These are phyloP conservation scores for Asterophora lycoperdoides DNA, from an alignment of 768 basidiomycete species.

Conservation along the genomic window DNA sequence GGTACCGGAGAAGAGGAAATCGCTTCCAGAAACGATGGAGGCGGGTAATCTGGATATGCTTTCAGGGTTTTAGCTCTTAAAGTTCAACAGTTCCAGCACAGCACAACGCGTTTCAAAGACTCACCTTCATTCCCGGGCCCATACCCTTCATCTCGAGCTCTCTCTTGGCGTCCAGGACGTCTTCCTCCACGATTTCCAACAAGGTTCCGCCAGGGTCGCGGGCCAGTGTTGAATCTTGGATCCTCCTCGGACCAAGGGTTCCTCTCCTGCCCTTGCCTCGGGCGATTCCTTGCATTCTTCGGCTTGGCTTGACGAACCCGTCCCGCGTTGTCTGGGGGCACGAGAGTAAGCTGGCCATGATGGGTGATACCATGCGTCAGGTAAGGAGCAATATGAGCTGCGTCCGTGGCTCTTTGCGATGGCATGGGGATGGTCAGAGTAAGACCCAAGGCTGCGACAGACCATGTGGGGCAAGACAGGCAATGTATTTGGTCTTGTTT, in stretches of 20 bases:
- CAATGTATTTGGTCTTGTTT: conserved; percentile 38
- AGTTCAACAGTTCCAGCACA: background rate
- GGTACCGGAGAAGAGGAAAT: conserved; percentile 42
- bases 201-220: conserved; percentile 25
- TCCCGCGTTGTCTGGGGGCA: conserved; percentile 49
- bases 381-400: conserved; percentile 53
- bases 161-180: conserved; percentile 25
- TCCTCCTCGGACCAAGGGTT: conserved; percentile 42
- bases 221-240: conserved; percentile 41
- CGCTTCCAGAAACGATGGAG: conserved; percentile 74
- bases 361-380: conserved; percentile 52
- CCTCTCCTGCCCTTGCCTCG: conserved; percentile 36
- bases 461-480: conserved; percentile 39
- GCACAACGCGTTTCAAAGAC: conserved; percentile 5
- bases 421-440: conserved; percentile 41
- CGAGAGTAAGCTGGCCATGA: conserved; percentile 47
- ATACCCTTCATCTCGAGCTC: conserved; percentile 19
- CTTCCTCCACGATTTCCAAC: conserved; percentile 24
- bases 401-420: conserved; percentile 43
- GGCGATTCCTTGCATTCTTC: conserved; percentile 35
- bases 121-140: conserved; percentile 20
- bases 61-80: conserved; percentile 17
- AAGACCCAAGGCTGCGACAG: conserved; percentile 27
- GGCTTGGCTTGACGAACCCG: conserved; percentile 41
- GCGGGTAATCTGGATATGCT: conserved; percentile 60